phyloP scores from a whole-genome alignment of 495 filamentous ascomycete genomes.

The Neurospora intermedia region DNA sequence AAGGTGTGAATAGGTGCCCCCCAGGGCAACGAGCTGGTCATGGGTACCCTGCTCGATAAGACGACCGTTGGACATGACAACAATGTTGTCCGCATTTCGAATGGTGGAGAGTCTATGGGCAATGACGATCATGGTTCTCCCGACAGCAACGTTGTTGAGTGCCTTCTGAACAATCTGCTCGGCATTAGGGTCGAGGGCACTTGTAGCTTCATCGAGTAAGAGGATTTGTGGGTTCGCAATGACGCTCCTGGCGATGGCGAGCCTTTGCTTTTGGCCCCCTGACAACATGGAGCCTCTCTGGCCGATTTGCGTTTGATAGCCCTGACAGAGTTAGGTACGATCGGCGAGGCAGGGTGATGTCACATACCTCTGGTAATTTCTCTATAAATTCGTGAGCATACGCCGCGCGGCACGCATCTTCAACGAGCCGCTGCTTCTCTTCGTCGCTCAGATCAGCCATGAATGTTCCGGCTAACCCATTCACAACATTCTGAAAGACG shows the following conservation, averaged over 20 bases:
- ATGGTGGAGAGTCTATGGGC: slow-evolving; percentile 59
- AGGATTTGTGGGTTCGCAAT: slow-evolving; percentile 64
- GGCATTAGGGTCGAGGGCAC: slow-evolving; percentile 57
- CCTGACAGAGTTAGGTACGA: slow-evolving; percentile 3
- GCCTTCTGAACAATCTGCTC: slow-evolving; percentile 56
- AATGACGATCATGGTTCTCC: slow-evolving; percentile 64
- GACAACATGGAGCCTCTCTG: slow-evolving; percentile 37
- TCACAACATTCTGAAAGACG: slow-evolving; percentile 51
- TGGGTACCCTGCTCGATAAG: slow-evolving; percentile 58
- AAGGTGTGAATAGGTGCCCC: slow-evolving; percentile 35
- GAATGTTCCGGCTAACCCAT: slow-evolving; percentile 47
- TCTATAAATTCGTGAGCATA: slow-evolving; percentile 48
- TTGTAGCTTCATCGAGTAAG: slow-evolving; percentile 70
- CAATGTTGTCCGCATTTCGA: slow-evolving; percentile 54
- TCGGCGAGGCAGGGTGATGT: background rate
- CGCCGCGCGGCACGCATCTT: slow-evolving; percentile 44
- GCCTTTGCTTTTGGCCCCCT: slow-evolving; percentile 49
- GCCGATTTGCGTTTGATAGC: slow-evolving; percentile 48
- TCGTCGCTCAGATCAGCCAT: slow-evolving; percentile 36
- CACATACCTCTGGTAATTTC: slow-evolving; percentile 34
- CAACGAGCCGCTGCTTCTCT: slow-evolving; percentile 40
- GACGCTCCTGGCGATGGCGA: slow-evolving; percentile 55
- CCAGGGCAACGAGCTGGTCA: slow-evolving; percentile 43
- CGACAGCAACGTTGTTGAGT: slow-evolving; percentile 50
- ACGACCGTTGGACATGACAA: slow-evolving; percentile 46